Evolutionary conservation across 148 eudicot genomes (phyloP), one percentile per base, ranked within the genome.

Genomic region (Nepenthes mirabilis): DNA sequence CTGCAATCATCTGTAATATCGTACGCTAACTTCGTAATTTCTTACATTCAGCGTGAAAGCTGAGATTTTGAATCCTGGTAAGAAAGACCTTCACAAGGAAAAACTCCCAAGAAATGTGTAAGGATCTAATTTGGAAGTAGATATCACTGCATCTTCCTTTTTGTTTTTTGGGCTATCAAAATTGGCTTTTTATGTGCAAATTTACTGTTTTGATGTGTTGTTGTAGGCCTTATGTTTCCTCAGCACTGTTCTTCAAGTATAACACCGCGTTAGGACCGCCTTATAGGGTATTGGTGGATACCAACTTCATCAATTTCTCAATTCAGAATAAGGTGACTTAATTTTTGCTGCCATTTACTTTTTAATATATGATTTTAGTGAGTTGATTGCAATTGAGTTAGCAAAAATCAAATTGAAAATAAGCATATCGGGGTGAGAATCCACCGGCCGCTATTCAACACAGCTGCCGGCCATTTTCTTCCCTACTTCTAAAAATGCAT

Each of bases 291-390:
- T 69, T 93, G 69, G 95, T 93, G 37, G 96, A 93, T 81, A 93
- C 99, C 62, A 93, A 93, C 75, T 93, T 93, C 76, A 89, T 91
- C 71, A 91, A 91, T 79, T 91, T 91, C 78, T 91, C 98, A 8
- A 91, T 91, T 53, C 94, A 91, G 65, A 91, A 91, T 55, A 91
- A 91, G 65, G 98, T 91, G 53, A 78, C 88, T 74, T 57, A 37
- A 66, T 2, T 10, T 32, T 32, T 36, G 1, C 47, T 45, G 36
- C 0, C 23, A 23, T 23, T 55, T 37, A 32, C 40, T 11, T 13
- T 9, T 23, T 23, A 23, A 7, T 23, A 2, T 6, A 43, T 34
- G n/a, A 9, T 14, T 23, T 14, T 56, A 34, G 12, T 14, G 11
- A 43, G 11, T 45, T 52, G 23, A 45, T n/a, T 47, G 34, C 14